These are phyloP conservation scores for Cucumis cinereus DNA, from an alignment of 306 rosid species.

Conservation along the genomic window DNA sequence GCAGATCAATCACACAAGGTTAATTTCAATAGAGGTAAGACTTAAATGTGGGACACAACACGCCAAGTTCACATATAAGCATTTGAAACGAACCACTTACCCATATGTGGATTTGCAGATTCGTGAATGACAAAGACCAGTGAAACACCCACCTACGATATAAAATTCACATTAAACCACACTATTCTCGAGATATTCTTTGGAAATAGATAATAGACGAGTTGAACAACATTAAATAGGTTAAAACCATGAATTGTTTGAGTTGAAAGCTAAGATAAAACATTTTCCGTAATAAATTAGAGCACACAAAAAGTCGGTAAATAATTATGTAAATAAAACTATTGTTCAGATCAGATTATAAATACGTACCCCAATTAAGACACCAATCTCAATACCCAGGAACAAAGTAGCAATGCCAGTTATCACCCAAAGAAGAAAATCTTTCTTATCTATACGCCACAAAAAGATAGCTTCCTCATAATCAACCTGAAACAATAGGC, in stretches of 20 bases:
- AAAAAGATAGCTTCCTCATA: conserved; percentile 78
- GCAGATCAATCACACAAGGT: neutral
- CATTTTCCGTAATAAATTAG: neutral
- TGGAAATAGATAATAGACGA: neutral
- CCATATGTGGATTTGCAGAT: conserved; percentile 97
- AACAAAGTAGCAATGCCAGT: conserved; percentile 68
- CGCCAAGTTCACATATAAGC: neutral
- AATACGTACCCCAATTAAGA: conserved; percentile 81
- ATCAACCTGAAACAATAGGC: conserved; percentile 60
- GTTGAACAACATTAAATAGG: neutral
- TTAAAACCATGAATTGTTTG: neutral
- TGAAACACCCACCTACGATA: conserved; percentile 72
- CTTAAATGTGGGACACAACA: neutral
- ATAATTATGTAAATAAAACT: neutral
- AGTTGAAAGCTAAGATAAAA: neutral
- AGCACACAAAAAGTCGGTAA: neutral
- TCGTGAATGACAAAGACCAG: conserved; percentile 96
- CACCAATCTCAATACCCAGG: conserved; percentile 95
- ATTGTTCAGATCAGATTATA: neutral
- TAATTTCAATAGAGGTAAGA: neutral
- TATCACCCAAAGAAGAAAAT: conserved; percentile 92
- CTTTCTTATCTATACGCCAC: conserved; percentile 88
- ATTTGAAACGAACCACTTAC: conserved; percentile 31
- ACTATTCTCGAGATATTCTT: neutral
- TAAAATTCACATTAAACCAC: conserved; percentile 10